These are phyloP conservation scores for Alternaria sp. DNA, from an alignment of 2,329 filamentous ascomycete species.

Conservation along the genomic window DNA sequence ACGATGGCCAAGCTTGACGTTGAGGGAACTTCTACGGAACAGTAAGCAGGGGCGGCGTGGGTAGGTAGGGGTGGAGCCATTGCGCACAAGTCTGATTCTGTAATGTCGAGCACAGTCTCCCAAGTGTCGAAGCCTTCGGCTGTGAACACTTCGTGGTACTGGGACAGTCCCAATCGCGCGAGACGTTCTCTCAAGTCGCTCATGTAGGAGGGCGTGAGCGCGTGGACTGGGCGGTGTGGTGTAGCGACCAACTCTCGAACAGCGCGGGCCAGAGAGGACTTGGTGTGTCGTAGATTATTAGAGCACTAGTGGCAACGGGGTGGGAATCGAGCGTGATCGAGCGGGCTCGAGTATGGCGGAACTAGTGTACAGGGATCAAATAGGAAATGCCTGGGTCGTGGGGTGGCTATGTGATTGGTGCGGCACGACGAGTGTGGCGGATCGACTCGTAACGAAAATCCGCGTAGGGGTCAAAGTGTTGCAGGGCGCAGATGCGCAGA, in stretches of 20 bases:
- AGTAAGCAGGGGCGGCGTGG: constrained; percentile 13
- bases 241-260: constrained; percentile 6
- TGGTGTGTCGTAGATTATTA: constrained; percentile 58
- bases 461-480: constrained; percentile 46
- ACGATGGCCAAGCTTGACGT: constrained; percentile 80
- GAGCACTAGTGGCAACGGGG: constrained; percentile 26
- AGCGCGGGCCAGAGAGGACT: constrained; percentile 3
- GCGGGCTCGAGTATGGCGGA: constrained; percentile 17
- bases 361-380: constrained; percentile 37
- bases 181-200: constrained; percentile 71
- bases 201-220: constrained; percentile 55
- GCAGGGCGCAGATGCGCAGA: constrained; percentile 47
- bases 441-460: constrained; percentile 37
- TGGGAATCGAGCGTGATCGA: constrained; percentile 7
- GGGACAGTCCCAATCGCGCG: constrained; percentile 76
- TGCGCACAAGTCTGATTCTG: constrained; percentile 78
- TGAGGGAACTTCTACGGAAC: constrained; percentile 68
- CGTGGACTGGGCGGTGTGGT: constrained; percentile 8
- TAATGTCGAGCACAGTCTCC: constrained; percentile 83
- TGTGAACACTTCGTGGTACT: constrained; percentile 75
- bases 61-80: constrained; percentile 12
- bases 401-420: constrained; percentile 33
- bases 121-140: constrained; percentile 85
- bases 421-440: constrained; percentile 28
- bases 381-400: constrained; percentile 36